phyloP scores from a whole-genome alignment of 2,329 filamentous ascomycete species.

The Ambrosiella beaveri region DNA sequence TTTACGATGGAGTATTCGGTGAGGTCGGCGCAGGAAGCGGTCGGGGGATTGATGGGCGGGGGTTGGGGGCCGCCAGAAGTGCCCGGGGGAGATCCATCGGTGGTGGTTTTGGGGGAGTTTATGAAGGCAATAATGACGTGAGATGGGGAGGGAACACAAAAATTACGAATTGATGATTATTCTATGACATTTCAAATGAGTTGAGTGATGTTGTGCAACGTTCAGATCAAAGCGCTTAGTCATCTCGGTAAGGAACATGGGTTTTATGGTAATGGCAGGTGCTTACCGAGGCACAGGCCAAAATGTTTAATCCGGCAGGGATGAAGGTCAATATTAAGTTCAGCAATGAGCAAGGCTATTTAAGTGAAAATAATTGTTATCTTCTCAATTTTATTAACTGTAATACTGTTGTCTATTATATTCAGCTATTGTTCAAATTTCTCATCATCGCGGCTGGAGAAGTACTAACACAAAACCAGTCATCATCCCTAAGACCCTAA shows the following conservation, averaged over 20 bases:
- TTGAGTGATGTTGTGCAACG: neutral
- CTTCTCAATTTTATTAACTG: too few species aligned
- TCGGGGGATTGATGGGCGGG: slow-evolving; percentile 16
- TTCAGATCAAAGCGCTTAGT: neutral
- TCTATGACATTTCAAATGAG: neutral
- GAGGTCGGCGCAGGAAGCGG: slow-evolving; percentile 22
- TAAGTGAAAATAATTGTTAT: too few species aligned
- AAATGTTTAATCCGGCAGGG: neutral
- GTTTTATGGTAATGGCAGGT: neutral
- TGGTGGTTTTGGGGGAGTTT: slow-evolving; percentile 13
- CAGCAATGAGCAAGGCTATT: too few species aligned
- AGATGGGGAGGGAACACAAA: neutral
- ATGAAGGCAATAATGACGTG: slow-evolving; percentile 14
- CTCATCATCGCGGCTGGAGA: too few species aligned
- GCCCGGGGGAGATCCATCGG: slow-evolving; percentile 16
- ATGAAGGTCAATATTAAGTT: neutral
- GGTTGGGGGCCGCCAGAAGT: slow-evolving; percentile 18
- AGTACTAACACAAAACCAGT: too few species aligned
- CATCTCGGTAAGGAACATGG: too few species aligned
- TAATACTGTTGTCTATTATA: too few species aligned
- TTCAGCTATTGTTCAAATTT: too few species aligned
- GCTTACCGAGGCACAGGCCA: neutral
- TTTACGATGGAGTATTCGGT: slow-evolving; percentile 21
- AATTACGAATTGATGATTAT: neutral
- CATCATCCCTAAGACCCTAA: too few species aligned